These are phyloP conservation scores for Aspergillus melleus DNA, from an alignment of 2,329 filamentous ascomycete species.

Conservation along the genomic window DNA sequence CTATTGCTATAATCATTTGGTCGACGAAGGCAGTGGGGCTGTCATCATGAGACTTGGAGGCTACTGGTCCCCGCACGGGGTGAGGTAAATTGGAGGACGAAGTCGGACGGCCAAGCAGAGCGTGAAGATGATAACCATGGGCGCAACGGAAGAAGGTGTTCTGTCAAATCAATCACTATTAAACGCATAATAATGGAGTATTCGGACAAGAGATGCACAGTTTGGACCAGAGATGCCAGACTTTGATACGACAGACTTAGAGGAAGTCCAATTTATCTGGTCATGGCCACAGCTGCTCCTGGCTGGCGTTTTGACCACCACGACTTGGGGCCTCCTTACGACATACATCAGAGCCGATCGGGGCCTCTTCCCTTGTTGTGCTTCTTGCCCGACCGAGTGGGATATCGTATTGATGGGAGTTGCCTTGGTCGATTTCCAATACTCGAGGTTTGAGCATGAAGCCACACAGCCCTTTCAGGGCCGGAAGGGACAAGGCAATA, in stretches of 20 bases:
- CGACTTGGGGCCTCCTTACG: not conserved
- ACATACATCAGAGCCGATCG: not conserved
- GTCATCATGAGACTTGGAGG: too few species aligned
- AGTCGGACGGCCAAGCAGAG: too few species aligned
- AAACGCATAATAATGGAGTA: too few species aligned
- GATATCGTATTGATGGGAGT: not conserved
- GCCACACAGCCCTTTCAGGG: conserved; percentile 6
- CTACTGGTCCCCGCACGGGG: too few species aligned
- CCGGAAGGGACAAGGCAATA: conserved; percentile 20
- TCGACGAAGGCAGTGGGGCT: not conserved
- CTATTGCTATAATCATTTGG: not conserved
- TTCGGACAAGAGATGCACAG: too few species aligned
- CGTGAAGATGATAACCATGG: too few species aligned
- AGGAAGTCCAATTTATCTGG: not conserved
- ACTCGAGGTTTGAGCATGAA: not conserved
- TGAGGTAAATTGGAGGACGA: too few species aligned
- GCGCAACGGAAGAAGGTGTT: not conserved
- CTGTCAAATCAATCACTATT: not conserved
- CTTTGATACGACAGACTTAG: too few species aligned
- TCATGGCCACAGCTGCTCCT: not conserved
- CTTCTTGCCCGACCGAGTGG: not conserved
- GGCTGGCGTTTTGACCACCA: not conserved
- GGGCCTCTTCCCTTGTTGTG: not conserved
- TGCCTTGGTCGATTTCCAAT: not conserved
- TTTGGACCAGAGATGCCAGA: too few species aligned